Conservation (phyloP, 176 grass and related monocot species). For the Lolium rigidum region DNA sequence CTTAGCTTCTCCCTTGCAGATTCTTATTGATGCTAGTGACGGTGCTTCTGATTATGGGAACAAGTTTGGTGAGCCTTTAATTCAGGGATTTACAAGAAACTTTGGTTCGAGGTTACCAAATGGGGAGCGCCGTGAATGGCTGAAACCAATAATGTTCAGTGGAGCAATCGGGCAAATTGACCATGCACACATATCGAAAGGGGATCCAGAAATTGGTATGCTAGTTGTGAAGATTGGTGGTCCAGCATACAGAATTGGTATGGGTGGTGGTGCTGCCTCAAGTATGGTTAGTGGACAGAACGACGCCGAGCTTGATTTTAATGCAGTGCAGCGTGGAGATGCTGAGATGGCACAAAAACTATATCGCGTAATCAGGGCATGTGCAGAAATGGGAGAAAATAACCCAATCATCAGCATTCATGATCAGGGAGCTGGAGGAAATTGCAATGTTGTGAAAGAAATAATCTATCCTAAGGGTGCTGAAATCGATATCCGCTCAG, state of each 20-base stretch:
- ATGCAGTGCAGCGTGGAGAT: slow-evolving; percentile 93
- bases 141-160: slow-evolving; percentile 99
- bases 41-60: slow-evolving; percentile 97
- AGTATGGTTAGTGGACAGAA: slow-evolving; percentile 97
- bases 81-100: slow-evolving; percentile 85
- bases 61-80: slow-evolving; percentile 93
- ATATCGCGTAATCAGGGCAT: slow-evolving; percentile 86
- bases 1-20: slow-evolving; percentile 79
- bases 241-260: slow-evolving; percentile 92
- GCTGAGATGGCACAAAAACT: slow-evolving; percentile 97
- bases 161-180: slow-evolving; percentile 91
- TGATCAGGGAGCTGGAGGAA: slow-evolving; percentile 96
- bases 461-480: slow-evolving; percentile 76
- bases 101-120: slow-evolving; percentile 82
- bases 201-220: slow-evolving; percentile 86
- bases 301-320: slow-evolving; percentile 93
- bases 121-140: slow-evolving; percentile 75
- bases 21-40: slow-evolving; percentile 84
- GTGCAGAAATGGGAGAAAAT: slow-evolving; percentile 83
- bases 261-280: slow-evolving; percentile 94
- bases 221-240: slow-evolving; percentile 97
- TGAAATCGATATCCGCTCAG: slow-evolving; percentile 88
- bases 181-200: slow-evolving; percentile 79
- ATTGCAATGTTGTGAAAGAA: slow-evolving; percentile 91
- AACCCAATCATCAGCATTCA: slow-evolving; percentile 98